Percentiles rank a stretch among this genome's conserved stretches.
These are phyloP conservation scores for Aureobasidium namibiae DNA, from an alignment of 2,329 filamentous ascomycete species.

Conservation along the genomic window DNA sequence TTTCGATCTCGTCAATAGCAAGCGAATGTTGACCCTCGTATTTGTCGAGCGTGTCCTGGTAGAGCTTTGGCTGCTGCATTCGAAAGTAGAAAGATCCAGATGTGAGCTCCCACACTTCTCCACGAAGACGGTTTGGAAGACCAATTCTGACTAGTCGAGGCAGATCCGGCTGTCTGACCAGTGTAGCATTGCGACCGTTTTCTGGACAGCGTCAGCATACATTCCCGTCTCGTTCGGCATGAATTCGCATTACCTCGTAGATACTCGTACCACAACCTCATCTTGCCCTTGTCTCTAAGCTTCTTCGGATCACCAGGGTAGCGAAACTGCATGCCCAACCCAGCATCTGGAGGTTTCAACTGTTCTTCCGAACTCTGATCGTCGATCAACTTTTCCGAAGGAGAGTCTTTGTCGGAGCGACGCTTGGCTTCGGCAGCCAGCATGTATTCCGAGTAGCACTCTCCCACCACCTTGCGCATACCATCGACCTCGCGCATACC, in stretches of 20 bases:
- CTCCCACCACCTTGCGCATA: constrained; percentile 67
- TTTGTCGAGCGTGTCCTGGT: constrained; percentile 73
- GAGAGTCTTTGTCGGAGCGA: constrained; percentile 24
- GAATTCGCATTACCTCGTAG: constrained; percentile 42
- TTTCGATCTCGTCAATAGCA: constrained; percentile 98
- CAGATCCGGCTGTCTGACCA: constrained; percentile 93
- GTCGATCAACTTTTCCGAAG: constrained; percentile 39
- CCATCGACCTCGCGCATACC: constrained; percentile 83
- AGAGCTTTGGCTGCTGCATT: constrained; percentile 76
- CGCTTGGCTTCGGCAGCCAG: constrained; percentile 44
- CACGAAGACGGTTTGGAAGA: constrained; percentile 81
- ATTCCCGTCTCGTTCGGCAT: background rate
- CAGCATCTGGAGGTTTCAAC: constrained; percentile 69
- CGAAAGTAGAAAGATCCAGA: constrained; percentile 86
- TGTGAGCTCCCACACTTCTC: constrained; percentile 92
- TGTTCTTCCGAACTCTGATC: constrained; percentile 12
- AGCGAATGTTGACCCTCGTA: constrained; percentile 80
- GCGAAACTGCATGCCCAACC: constrained; percentile 82
- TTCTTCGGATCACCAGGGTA: constrained; percentile 95
- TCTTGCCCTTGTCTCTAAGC: constrained; percentile 89
- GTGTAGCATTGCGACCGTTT: constrained; percentile 84
- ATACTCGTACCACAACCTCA: constrained; percentile 96
- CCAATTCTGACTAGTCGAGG: constrained; percentile 96
- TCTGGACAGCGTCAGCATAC: constrained; percentile 41
- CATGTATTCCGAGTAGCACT: constrained; percentile 85